Evolutionary conservation across 2,329 filamentous ascomycete species (phyloP), one percentile per base, ranked within the genome.

Genomic region (Pseudopyricularia javanii): DNA sequence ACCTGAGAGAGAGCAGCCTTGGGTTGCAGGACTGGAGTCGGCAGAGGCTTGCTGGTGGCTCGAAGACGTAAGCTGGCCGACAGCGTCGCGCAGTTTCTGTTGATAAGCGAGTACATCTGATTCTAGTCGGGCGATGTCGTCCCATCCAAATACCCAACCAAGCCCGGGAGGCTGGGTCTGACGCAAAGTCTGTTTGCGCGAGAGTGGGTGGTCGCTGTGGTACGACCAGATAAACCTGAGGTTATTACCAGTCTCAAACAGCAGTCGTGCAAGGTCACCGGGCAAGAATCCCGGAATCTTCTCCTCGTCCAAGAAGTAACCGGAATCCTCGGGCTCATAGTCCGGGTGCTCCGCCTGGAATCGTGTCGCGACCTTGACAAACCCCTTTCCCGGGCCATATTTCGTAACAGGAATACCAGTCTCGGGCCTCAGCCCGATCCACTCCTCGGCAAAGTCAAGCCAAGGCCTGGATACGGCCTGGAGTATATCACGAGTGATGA

Each of bases 161-260:
- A 88, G 69, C 14, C 66, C 64, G 3, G 86, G 84, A 12, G 82
- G 76, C 7, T 70, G 65, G 11, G 72, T 70, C 12, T 68, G 63
- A 9, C 62, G 59, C 6, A 80, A 64, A 6, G 76, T 68, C 26
- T 72, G 70, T n/a, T 71, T 61, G 43, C 73, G 73, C 14, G 80
- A 77, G 43, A 93, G 69, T 0, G 84, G 81, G 62, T 94, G 86
- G 2, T 82, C 72, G 5, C 86, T 78, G 62, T 93, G 86, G 58
- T 85, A 81, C 22, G 73, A 70, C 59, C 82, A 79, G 49, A 95
- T 72, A 52, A 93, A 82, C 7, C 86, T 79, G 49, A 95, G 67
- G 62, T 86, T 91, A 59, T 78, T 80, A 4, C 88, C 89, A 3
- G 83, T 86, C 63, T 94, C 88, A 57, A 91, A 91, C n/a, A 93